These are phyloP conservation scores for Halenospora varia DNA, from an alignment of 495 filamentous ascomycete genomes.

Conservation along the genomic window DNA sequence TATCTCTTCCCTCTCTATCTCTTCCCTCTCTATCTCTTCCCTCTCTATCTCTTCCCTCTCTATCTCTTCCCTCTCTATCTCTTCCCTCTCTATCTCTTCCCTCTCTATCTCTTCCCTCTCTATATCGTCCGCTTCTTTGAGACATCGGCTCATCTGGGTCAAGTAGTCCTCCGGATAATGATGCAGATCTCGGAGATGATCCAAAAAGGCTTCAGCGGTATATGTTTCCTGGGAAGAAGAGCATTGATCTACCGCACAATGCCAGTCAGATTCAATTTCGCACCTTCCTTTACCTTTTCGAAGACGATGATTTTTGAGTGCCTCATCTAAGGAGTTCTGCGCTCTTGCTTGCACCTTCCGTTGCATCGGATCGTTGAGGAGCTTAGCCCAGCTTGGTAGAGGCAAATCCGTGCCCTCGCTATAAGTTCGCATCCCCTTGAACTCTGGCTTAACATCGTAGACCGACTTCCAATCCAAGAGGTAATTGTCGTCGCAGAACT, in stretches of 20 bases:
- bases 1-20: no score
- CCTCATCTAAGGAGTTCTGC: neutral
- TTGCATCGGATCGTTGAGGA: neutral
- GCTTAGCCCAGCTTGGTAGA: neutral
- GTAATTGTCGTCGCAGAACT: conserved; percentile 8
- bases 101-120: neutral
- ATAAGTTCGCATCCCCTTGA: neutral
- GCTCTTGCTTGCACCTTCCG: conserved; percentile 5
- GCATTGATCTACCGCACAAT: neutral
- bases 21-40: no score
- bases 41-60: no score
- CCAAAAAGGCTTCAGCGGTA: neutral
- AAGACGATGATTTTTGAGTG: neutral
- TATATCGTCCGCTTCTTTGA: neutral
- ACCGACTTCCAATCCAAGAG: conserved; percentile 4
- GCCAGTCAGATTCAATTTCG: neutral
- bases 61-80: no score
- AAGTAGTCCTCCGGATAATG: neutral
- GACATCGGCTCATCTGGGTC: neutral
- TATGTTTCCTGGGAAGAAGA: neutral
- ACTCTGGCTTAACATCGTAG: neutral
- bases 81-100: no score
- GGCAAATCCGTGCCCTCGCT: neutral
- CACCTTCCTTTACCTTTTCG: neutral
- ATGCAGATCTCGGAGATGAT: neutral